Base-by-base conservation (phyloP, 331 rosid species). In the Phaseolus coccineus region DNA sequence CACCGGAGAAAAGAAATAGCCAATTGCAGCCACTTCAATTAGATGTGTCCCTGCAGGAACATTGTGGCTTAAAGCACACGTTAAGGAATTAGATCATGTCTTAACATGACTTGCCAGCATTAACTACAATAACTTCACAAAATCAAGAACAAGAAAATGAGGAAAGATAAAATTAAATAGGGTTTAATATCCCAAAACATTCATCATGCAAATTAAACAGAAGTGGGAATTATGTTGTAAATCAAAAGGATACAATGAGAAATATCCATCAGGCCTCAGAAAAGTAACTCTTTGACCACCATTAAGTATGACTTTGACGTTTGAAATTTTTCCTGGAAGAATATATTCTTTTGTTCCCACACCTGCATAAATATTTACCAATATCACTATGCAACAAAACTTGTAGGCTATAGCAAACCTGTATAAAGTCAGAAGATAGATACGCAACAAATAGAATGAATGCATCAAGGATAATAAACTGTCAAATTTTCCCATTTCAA, bases 11-110 rank as follows among this genome's bases (percentile, higher is more conserved):
- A 96, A 96, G 85, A 88, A 90, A 87, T 83, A 88, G 73, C 98
- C 99, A 3, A 86, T 69, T 63, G 97, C 99, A 50, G 89, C 77
- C 75, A 96, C 99, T 90, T 96, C 99, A 74, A 96, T 89, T 46
- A 96, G 93, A 87, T 96, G 99, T 82, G 98, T 96, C 82, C 98
- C 99, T 8, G 99, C 97, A 19, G 95, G 86, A 81, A 93, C 98
- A 63, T 90, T 88, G 87, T 91, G 90, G 95, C 99, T 96, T 83
- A 81, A 81, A 86, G 77, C 80, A 74, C 69, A 88, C 2, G 72
- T 93, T 88, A 91, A 91, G 92, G 90, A 86, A 76, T 59, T n/a
- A 27, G 48, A 48, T 71, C 7, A 67, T 39, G 27, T 77, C 69
- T 70, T 19, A 65, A 70, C 70, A 77, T 22, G 67, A 58, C 81